Conservation (phyloP, 225 moss, liverwort and hornwort genomes). For the Physcomitrium patens region DNA sequence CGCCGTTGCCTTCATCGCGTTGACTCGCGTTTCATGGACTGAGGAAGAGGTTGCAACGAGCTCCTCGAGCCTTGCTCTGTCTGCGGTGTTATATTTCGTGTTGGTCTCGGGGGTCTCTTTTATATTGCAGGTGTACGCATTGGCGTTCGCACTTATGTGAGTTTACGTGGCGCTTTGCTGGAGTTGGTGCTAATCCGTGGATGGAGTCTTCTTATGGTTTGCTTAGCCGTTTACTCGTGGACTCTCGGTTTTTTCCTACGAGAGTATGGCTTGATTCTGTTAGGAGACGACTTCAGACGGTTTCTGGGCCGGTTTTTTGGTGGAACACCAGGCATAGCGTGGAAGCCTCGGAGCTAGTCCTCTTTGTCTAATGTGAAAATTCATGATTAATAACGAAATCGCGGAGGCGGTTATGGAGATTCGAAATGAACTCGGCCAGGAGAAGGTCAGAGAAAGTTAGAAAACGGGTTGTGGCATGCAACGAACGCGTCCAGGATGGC, state of each 20-base stretch:
- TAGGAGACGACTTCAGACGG: conserved; percentile 35
- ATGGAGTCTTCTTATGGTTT: background rate
- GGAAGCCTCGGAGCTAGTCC: background rate
- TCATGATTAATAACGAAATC: background rate
- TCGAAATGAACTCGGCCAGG: conserved; percentile 9
- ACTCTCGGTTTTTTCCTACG: background rate
- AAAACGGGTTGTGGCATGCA: background rate
- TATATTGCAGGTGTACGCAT: background rate
- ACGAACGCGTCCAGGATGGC: conserved; percentile 13
- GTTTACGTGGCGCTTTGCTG: background rate
- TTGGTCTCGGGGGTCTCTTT: conserved; percentile 17
- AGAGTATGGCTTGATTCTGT: background rate
- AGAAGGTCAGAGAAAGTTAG: background rate
- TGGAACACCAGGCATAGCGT: background rate
- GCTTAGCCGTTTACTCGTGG: background rate
- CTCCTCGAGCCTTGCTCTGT: background rate
- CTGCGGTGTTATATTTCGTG: conserved; percentile 9
- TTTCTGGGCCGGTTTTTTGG: conserved; percentile 26
- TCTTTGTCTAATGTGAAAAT: conserved; percentile 16
- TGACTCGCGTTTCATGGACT: conserved; percentile 4
- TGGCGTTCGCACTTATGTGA: conserved; percentile 1
- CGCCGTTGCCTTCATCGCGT: conserved; percentile 15
- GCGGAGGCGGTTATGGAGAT: conserved; percentile 8
- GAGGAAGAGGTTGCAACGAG: conserved; percentile 7
- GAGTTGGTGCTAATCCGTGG: conserved; percentile 1